A percentile compares a stretch with the other conserved stretches of the same genome.
phyloP scores from a whole-genome alignment of 2,329 filamentous ascomycete genomes.

The Fusarium sp. region DNA sequence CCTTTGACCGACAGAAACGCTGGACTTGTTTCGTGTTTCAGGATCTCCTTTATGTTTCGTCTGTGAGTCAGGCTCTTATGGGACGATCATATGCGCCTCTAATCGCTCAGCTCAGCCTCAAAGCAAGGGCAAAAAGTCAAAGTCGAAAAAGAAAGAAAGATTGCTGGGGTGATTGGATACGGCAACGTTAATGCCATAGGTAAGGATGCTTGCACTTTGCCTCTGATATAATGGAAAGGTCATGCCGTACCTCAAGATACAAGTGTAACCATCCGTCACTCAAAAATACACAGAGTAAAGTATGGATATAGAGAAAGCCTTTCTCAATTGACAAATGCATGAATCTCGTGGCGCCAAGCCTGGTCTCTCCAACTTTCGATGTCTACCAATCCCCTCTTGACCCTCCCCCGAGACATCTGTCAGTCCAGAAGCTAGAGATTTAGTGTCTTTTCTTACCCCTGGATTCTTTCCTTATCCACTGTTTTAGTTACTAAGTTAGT shows the following conservation, averaged over 20 bases:
- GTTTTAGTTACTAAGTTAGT: neutral
- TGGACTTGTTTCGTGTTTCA: constrained; percentile 39
- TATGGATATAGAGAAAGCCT: neutral
- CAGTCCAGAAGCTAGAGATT: constrained; percentile 6
- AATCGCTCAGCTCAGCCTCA: neutral
- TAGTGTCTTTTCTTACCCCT: constrained; percentile 31
- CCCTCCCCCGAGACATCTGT: constrained; percentile 20
- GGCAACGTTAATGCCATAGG: constrained; percentile 28
- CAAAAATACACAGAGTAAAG: neutral
- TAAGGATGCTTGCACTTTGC: constrained; percentile 1
- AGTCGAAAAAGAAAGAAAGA: constrained; percentile 8
- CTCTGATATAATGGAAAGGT: neutral
- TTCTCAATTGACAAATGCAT: neutral
- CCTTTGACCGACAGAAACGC: constrained; percentile 9
- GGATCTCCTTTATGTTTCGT: constrained; percentile 22
- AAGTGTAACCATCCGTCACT: neutral
- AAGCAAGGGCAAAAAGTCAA: constrained; percentile 19
- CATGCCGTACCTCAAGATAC: neutral
- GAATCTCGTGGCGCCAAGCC: constrained; percentile 16
- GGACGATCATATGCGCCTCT: neutral
- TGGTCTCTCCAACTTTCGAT: constrained; percentile 10
- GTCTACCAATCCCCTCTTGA: constrained; percentile 14
- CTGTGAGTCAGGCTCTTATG: constrained; percentile 10
- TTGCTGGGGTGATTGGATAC: constrained; percentile 1
- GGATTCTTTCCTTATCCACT: constrained; percentile 4